phyloP scores from a whole-genome alignment of 805 yeast species.

The Saccharomycopsis fibuligera region DNA sequence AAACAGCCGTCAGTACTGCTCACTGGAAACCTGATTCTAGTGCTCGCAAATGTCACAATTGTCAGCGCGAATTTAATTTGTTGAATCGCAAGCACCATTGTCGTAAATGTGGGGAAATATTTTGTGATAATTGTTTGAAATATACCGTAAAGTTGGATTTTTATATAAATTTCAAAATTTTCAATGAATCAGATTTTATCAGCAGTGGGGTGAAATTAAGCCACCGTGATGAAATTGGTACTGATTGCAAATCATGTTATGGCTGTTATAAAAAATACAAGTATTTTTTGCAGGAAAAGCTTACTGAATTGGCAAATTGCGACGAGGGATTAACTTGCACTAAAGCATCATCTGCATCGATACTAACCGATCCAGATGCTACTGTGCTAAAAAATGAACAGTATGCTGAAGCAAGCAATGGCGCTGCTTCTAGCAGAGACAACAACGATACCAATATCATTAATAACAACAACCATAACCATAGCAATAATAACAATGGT shows the following conservation, averaged over 20 bases:
- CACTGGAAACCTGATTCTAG: slow-evolving; percentile 19
- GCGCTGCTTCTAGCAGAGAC: too few relatives aligned
- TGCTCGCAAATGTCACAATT: slow-evolving; percentile 8
- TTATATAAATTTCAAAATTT: slow-evolving; percentile 28
- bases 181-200: background rate
- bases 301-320: background rate
- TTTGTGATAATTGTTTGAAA: slow-evolving; percentile 33
- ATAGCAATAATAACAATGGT: too few relatives aligned
- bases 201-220: background rate
- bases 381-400: too few relatives aligned
- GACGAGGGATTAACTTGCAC: slow-evolving; percentile 10
- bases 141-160: slow-evolving; percentile 31
- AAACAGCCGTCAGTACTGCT: slow-evolving; percentile 1
- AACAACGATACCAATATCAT: too few relatives aligned
- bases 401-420: too few relatives aligned
- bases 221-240: background rate
- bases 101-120: slow-evolving; percentile 35
- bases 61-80: slow-evolving; percentile 15
- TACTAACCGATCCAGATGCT: too few relatives aligned
- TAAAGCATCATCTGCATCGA: too few relatives aligned
- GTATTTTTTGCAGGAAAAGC: slow-evolving; percentile 1
- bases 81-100: slow-evolving; percentile 34
- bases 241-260: slow-evolving; percentile 8
- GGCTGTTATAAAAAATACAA: slow-evolving; percentile 6
- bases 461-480: too few relatives aligned